Evolutionary conservation across 495 filamentous ascomycete genomes (phyloP).

Genomic region (Xylaria castorea): DNA sequence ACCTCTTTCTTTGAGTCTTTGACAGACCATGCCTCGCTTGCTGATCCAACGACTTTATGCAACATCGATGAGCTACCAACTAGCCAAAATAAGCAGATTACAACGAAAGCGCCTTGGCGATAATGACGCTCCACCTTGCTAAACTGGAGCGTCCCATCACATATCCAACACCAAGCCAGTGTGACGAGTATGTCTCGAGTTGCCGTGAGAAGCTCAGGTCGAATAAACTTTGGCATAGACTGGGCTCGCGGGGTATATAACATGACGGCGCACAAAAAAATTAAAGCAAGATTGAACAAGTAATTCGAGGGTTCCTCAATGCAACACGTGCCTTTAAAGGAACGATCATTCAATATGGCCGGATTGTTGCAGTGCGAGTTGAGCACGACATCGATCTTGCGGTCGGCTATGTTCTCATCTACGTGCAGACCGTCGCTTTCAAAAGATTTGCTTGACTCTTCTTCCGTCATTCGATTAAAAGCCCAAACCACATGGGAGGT

Average conservation of each 20-base stretch:
- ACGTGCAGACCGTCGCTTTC: constrained; percentile 61
- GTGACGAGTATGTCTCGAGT: constrained; percentile 45
- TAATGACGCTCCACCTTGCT: constrained; percentile 64
- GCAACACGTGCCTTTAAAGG: constrained; percentile 66
- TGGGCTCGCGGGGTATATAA: constrained; percentile 26
- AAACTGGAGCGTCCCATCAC: constrained; percentile 63
- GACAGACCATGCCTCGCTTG: constrained; percentile 20
- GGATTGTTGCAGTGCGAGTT: constrained; percentile 65
- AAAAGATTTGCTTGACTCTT: constrained; percentile 43
- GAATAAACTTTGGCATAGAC: constrained; percentile 24
- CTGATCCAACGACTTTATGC: constrained; percentile 34
- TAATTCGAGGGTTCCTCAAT: constrained; percentile 47
- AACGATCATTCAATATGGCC: constrained; percentile 47
- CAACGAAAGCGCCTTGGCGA: constrained; percentile 46
- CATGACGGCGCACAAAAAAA: constrained; percentile 36
- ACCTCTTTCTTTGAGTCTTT: constrained; percentile 25
- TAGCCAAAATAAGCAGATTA: constrained; percentile 42
- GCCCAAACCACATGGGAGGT: constrained; percentile 59
- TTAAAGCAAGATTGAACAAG: constrained; percentile 44
- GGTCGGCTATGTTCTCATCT: constrained; percentile 51
- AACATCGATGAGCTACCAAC: constrained; percentile 48
- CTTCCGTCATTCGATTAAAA: constrained; percentile 54
- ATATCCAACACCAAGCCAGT: constrained; percentile 59
- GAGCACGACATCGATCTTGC: constrained; percentile 61
- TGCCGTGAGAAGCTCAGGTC: constrained; percentile 16